Evolutionary conservation across 2,329 filamentous ascomycete genomes (phyloP), one percentile per base, ranked within the genome.

Genomic region (Ophiostoma populinum): DNA sequence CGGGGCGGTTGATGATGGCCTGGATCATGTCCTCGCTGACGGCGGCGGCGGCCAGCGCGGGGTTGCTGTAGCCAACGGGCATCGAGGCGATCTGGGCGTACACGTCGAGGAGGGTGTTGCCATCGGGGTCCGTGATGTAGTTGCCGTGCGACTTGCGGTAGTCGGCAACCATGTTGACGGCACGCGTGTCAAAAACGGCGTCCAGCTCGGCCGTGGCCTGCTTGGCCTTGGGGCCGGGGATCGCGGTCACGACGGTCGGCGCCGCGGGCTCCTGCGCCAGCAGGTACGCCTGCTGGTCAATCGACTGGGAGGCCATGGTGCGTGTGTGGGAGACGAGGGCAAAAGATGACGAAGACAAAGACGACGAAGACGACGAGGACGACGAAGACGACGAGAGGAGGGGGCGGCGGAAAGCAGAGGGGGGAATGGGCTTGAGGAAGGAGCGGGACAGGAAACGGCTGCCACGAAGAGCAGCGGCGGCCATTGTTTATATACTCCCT

Each of bases 31-130:
- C 78, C 17, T 76, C 74, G 37, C 76, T 78, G 42, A 69, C 67
- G 18, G 81, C 80, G 22, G 75, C 74, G 47, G 73, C 64, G 45
- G 70, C 62, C 42, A 93, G 68, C 44, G 66, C 58, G 6, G 81
- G 75, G 61, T 93, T 93, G 67, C 87, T 92, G 69, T 93, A 93
- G 41, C 85, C 85, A 30, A 93, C 66, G 4, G 85, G 80, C 47
- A 93, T 93, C 27, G 82, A 92, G 43, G 85, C 85, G 51, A 93
- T 93, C 58, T 93, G 85, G 34, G 85, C 80, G 51, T 87, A 87
- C 40, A 81, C 76, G 47, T 82, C 77, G n/a, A 82, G 65, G 39
- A 81, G 58, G 12, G 70, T 56, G 49, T 82, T 81, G 44, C 75
- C 76, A 49, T 82, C 77, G 0, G 73, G 65, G 46, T 82, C 77